These are phyloP conservation scores for Podospora pseudoanserina DNA, from an alignment of 495 filamentous ascomycete species.

Conservation along the genomic window DNA sequence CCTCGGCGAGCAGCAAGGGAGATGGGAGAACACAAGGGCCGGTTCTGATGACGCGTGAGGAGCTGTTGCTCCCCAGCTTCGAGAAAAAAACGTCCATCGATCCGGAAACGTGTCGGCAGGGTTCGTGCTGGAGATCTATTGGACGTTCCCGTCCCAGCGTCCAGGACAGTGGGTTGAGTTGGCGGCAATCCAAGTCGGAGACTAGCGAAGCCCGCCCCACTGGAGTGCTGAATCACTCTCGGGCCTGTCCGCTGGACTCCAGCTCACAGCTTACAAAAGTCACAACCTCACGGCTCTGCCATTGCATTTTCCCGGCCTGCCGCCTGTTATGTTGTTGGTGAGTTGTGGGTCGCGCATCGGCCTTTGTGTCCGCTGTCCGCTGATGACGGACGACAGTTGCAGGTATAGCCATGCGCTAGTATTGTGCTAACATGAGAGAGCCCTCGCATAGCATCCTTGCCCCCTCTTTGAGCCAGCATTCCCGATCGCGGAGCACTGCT, in stretches of 20 bases:
- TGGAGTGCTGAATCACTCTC: background rate
- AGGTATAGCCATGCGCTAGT: background rate
- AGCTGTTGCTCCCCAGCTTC: conserved; percentile 2
- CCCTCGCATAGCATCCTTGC: conserved; percentile 11
- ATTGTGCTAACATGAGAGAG: background rate
- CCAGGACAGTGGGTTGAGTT: conserved; percentile 5
- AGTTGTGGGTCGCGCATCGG: conserved; percentile 7
- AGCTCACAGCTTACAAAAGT: background rate
- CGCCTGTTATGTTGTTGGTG: conserved; percentile 1
- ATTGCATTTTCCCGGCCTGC: conserved; percentile 10
- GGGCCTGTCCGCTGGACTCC: conserved; percentile 5
- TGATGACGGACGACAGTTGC: background rate
- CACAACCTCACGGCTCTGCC: background rate
- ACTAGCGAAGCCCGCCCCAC: conserved; percentile 2
- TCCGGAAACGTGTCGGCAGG: background rate
- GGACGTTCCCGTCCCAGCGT: conserved; percentile 4
- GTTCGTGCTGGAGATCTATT: background rate
- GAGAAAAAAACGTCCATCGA: conserved; percentile 3
- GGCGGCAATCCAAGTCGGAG: conserved; percentile 6
- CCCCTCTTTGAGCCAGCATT: conserved; percentile 6
- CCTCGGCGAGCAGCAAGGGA: background rate
- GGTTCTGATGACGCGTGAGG: background rate
- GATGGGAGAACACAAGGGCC: background rate
- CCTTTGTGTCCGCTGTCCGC: background rate
- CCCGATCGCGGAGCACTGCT: conserved; percentile 23